Evolutionary conservation across 805 yeast genomes (phyloP).

Genomic region (Yamadazyma philogaea): DNA sequence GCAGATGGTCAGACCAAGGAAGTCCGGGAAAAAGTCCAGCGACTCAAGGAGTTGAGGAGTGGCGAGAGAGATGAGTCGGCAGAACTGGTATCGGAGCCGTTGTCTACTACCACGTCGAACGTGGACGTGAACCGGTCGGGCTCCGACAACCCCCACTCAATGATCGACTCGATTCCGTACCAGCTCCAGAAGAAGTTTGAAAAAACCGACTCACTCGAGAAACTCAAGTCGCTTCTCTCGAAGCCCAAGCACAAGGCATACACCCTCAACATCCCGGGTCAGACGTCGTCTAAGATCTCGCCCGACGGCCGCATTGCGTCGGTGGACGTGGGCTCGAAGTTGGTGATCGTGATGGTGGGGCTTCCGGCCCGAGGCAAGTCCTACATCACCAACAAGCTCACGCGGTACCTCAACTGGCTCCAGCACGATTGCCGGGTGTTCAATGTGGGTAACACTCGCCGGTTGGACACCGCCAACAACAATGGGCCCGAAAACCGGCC

Average conservation of each 20-base stretch:
- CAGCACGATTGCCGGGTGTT: slow-evolving; percentile 88
- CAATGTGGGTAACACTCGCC: slow-evolving; percentile 92
- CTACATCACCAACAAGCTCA: slow-evolving; percentile 85
- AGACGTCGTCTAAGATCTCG: slow-evolving; percentile 73
- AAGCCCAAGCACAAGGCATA: slow-evolving; percentile 56
- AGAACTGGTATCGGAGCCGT: not conserved
- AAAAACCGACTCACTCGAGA: slow-evolving; percentile 41
- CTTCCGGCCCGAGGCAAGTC: slow-evolving; percentile 94
- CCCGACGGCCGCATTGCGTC: slow-evolving; percentile 70
- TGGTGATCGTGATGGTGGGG: slow-evolving; percentile 96
- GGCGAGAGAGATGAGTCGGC: not conserved
- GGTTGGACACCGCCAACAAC: slow-evolving; percentile 59
- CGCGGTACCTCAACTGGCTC: slow-evolving; percentile 88
- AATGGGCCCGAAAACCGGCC: slow-evolving; percentile 73
- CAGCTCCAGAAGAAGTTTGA: slow-evolving; percentile 36
- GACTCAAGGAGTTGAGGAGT: not conserved
- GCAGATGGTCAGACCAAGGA: not conserved
- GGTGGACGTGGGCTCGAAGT: slow-evolving; percentile 72
- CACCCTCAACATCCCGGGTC: slow-evolving; percentile 89
- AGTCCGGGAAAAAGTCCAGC: not conserved
- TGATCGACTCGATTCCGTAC: slow-evolving; percentile 21
- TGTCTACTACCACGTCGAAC: not conserved
- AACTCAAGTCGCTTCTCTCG: slow-evolving; percentile 32
- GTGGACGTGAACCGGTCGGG: not conserved
- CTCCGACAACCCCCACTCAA: not conserved